Base-by-base conservation (phyloP, 768 basidiomycete genomes). In the Cystobasidium tubakii region DNA sequence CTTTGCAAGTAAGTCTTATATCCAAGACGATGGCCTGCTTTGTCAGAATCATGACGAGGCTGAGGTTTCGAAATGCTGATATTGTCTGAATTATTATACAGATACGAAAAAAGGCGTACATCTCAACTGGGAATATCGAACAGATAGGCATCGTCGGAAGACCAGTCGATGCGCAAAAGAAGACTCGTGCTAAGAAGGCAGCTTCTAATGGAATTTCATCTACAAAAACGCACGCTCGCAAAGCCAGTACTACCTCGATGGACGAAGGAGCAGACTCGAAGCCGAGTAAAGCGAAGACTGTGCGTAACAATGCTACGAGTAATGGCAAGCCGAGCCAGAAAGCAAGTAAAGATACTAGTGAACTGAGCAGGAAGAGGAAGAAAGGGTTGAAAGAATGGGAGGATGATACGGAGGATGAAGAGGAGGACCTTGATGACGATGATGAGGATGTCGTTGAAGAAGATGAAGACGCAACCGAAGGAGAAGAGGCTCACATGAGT, bases 21-120 rank as follows among this genome's bases (percentile, higher is more conserved):
- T 12, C n/a, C n/a, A n/a, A n/a, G n/a, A n/a, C n/a, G n/a, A n/a
- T n/a, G n/a, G n/a, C n/a, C n/a, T n/a, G n/a, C n/a, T n/a, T n/a
- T n/a, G n/a, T n/a, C n/a, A 21, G 46, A n/a, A 54, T n/a, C n/a
- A 29, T 29, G n/a, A n/a, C n/a, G n/a, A 42, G 7, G 42, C 42
- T 42, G 42, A 42, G 9, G 54, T 57, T 9, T 23, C 54, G 54
- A 57, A 57, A 50, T 50, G 21, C 15, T 39, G 39, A 6, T 39
- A 15, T 6, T 39, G 39, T 39, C 15, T 39, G 15, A 6, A 6
- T 39, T 6, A 39, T 6, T 39, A 21, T 39, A 23, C 6, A 91
- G 90, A 87, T 89, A 67, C 64, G 87, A 65, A 87, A 87, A 78
- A 88, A 86, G 0, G 82, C 85, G 2, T 92, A 89, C 79, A 82